A percentile compares a stretch with the other conserved stretches of the same genome.
These are phyloP conservation scores for Suhomyces yuchorum DNA, from an alignment of 1,139 yeast genomes.

Conservation along the genomic window DNA sequence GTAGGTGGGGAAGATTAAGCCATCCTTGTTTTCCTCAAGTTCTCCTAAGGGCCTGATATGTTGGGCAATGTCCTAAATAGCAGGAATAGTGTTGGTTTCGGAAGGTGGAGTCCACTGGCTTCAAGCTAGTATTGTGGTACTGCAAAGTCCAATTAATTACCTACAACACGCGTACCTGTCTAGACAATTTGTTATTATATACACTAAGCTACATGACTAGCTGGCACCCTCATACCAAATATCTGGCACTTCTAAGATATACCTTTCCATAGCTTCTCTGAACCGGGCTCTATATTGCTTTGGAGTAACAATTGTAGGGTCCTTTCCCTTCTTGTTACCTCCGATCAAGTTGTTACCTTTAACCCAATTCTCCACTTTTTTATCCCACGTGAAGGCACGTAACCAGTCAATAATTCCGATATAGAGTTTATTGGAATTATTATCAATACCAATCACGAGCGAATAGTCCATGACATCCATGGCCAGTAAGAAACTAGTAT, in stretches of 20 bases:
- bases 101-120: no score
- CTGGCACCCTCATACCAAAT: constrained; percentile 59
- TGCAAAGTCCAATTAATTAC: no score
- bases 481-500: constrained; percentile 88
- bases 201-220: neutral
- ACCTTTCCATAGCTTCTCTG: constrained; percentile 97
- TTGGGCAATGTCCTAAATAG: no score
- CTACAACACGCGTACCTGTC: no score
- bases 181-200: neutral
- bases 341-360: constrained; percentile 88
- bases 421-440: constrained; percentile 62
- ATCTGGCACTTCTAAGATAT: constrained; percentile 92
- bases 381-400: constrained; percentile 97
- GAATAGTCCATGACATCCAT: constrained; percentile 99
- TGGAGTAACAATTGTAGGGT: constrained; percentile 97
- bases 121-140: no score
- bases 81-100: no score
- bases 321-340: constrained; percentile 76
- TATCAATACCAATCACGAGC: constrained; percentile 87
- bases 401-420: constrained; percentile 97
- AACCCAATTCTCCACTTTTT: constrained; percentile 97
- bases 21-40: no score
- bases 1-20: no score
- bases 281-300: constrained; percentile 91
- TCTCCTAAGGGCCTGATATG: no score